These are phyloP conservation scores for Macrophomina phaseolina DNA, from an alignment of 2,329 filamentous ascomycete species.

Conservation along the genomic window DNA sequence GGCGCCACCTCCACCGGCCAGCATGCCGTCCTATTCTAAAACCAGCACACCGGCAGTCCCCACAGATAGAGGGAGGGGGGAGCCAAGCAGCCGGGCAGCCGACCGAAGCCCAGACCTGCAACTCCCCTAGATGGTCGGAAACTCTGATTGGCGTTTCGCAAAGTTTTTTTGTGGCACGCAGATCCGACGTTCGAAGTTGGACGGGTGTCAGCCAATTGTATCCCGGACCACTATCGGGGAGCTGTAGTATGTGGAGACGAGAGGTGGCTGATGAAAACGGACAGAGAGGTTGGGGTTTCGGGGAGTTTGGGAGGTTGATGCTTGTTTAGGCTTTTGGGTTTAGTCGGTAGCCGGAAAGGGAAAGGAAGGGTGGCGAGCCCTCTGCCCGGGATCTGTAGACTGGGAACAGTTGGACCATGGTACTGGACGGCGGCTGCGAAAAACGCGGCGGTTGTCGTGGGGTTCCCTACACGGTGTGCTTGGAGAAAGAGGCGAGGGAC, in stretches of 20 bases:
- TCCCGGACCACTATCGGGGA: not conserved
- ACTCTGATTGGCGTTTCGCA: not conserved
- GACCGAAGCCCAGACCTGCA: not conserved
- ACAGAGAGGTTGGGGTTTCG: not conserved
- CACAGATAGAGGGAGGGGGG: not conserved
- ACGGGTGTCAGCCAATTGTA: not conserved
- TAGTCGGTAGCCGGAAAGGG: not conserved
- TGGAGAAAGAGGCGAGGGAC: not conserved
- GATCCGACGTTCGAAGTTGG: slow-evolving; percentile 22
- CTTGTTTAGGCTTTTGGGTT: not conserved
- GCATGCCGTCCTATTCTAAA: not conserved
- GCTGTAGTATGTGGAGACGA: not conserved
- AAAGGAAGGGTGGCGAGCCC: not conserved
- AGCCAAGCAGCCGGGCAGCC: not conserved
- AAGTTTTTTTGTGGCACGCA: slow-evolving; percentile 19
- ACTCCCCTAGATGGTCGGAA: not conserved
- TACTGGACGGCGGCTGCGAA: not conserved
- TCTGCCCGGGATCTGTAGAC: not conserved
- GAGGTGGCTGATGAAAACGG: slow-evolving; percentile 20
- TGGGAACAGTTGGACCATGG: not conserved
- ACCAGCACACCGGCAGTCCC: not conserved
- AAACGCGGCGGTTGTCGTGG: not conserved
- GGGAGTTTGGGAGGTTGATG: not conserved
- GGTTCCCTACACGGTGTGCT: not conserved
- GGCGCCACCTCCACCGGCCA: not conserved